Evolutionary conservation across 176 grass and related monocot genomes (phyloP).

Genomic region (Canna indica): DNA sequence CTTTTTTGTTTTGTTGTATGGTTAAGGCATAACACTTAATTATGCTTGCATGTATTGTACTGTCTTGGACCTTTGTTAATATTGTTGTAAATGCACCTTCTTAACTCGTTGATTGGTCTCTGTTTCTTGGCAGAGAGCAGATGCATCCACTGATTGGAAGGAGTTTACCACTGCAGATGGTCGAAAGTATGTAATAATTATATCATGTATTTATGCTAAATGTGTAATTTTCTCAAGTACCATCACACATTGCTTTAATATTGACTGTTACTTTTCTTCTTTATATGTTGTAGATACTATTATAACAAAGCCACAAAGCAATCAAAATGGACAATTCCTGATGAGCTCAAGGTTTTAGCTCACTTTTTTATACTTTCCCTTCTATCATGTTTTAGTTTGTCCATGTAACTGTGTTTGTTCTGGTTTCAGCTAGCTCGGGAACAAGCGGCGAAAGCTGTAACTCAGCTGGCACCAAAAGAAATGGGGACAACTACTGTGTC

Average conservation of each 20-base stretch:
- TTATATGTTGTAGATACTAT: conserved; percentile 42
- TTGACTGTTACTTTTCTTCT: background rate
- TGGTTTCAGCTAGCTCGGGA: conserved; percentile 71
- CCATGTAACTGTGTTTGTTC: background rate
- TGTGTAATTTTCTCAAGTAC: background rate
- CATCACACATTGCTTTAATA: background rate
- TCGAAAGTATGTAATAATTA: conserved; percentile 55
- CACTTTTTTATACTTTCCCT: conserved; percentile 1
- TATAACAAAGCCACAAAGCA: conserved; percentile 74
- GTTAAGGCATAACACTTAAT: background rate
- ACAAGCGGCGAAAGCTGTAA: conserved; percentile 52
- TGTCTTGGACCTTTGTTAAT: background rate
- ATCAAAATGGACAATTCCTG: conserved; percentile 97
- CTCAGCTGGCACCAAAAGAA: conserved; percentile 27
- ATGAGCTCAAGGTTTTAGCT: conserved; percentile 68
- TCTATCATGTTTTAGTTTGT: conserved; percentile 1
- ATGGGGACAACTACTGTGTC: conserved; percentile 23
- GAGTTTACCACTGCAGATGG: conserved; percentile 83
- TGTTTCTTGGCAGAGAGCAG: conserved; percentile 47
- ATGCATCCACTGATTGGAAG: conserved; percentile 92
- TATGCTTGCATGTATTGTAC: background rate
- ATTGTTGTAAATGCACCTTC: background rate
- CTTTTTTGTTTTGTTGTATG: background rate
- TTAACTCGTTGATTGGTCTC: background rate
- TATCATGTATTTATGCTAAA: background rate